Evolutionary conservation across 345 rosid genomes (phyloP).

Genomic region (Sisymbrium irio): DNA sequence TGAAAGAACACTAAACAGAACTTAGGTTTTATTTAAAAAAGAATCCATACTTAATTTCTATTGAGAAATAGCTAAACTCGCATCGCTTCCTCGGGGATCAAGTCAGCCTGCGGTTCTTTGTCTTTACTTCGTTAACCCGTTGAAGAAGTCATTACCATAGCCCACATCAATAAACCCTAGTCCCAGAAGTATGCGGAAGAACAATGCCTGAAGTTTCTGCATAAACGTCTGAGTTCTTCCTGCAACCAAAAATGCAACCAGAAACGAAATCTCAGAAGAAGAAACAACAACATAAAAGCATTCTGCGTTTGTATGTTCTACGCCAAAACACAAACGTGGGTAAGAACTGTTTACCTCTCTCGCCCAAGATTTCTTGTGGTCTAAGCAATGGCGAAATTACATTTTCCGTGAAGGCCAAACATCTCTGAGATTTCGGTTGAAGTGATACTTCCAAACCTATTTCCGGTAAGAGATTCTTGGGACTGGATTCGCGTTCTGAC

Average conservation of each 20-base stretch:
- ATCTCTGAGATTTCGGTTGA: constrained; percentile 37
- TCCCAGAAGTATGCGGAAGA: constrained; percentile 49
- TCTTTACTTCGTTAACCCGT: constrained; percentile 41
- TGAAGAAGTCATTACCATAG: constrained; percentile 62
- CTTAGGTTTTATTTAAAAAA: neutral
- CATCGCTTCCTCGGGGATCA: neutral
- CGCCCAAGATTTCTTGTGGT: constrained; percentile 26
- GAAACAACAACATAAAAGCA: neutral
- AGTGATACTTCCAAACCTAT: constrained; percentile 18
- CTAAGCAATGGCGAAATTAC: constrained; percentile 14
- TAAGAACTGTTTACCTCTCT: constrained; percentile 41
- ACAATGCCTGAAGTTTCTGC: constrained; percentile 40
- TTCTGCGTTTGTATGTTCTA: neutral
- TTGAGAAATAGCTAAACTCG: neutral
- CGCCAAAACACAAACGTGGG: neutral
- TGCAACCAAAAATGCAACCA: constrained; percentile 22
- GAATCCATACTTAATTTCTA: neutral
- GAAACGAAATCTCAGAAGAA: neutral
- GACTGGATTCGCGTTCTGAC: constrained; percentile 20
- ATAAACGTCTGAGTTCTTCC: constrained; percentile 38
- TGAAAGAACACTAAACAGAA: neutral
- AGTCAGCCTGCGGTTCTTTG: neutral
- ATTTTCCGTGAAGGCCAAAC: constrained; percentile 30
- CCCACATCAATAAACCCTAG: constrained; percentile 58
- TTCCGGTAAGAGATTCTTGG: constrained; percentile 24